Evolutionary conservation across 352 stramenopile species (phyloP).

Genomic region (Phytopythium ostracodes): DNA sequence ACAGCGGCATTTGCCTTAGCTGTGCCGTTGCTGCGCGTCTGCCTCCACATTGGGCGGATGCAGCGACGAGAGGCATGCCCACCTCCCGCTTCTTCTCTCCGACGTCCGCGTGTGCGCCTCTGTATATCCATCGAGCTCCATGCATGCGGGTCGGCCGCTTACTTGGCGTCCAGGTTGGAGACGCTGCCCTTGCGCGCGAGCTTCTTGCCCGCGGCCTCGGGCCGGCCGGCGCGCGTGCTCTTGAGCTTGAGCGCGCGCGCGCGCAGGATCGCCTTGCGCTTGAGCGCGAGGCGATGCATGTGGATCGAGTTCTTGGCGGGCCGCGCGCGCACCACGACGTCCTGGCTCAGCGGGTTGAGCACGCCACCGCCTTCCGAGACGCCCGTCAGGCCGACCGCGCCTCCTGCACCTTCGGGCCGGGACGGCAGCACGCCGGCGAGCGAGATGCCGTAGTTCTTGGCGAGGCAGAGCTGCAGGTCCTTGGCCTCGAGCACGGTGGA

Average conservation of each 20-base stretch:
- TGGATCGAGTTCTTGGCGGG: slow-evolving; percentile 76
- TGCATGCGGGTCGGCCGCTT: not conserved
- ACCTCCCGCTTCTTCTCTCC: not conserved
- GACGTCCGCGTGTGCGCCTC: not conserved
- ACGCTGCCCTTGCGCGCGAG: slow-evolving; percentile 49
- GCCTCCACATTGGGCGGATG: not conserved
- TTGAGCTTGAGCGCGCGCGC: slow-evolving; percentile 57
- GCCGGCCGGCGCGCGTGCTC: slow-evolving; percentile 21
- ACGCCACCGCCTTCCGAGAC: not conserved
- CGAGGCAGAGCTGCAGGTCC: slow-evolving; percentile 77
- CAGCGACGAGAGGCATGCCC: too few species aligned
- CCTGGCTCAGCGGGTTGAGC: slow-evolving; percentile 52
- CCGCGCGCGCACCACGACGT: slow-evolving; percentile 50
- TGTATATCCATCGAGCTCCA: not conserved
- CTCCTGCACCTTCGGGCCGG: not conserved
- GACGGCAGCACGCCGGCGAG: slow-evolving; percentile 50
- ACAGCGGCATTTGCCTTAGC: not conserved
- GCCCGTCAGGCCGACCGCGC: not conserved
- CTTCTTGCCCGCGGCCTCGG: slow-evolving; percentile 35
- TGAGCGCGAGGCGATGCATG: slow-evolving; percentile 78
- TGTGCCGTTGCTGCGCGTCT: not conserved
- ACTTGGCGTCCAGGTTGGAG: slow-evolving; percentile 26
- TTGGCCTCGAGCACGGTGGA: slow-evolving; percentile 65
- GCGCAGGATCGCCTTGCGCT: slow-evolving; percentile 59
- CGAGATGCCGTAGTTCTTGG: slow-evolving; percentile 86